Base-by-base conservation (phyloP, 805 yeast genomes). In the Millerago galiae region DNA sequence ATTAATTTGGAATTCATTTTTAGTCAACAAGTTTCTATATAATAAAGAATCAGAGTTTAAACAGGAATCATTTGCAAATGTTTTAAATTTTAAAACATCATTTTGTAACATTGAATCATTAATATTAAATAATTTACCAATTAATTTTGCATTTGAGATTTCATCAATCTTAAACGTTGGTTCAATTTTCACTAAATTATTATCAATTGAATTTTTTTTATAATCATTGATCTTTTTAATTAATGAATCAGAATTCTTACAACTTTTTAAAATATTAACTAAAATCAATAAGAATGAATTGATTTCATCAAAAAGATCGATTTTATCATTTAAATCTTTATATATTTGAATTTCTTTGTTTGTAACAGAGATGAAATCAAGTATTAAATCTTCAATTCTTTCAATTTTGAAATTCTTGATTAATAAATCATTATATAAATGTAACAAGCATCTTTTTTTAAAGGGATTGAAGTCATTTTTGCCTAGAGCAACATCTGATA, bases 391-490 rank as follows among this genome's bases (percentile, higher is more conserved):
- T 43, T 68, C 68, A 10, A 65, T 61, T 17, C 66, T 65, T 13
- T 53, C 58, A 34, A 61, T 38, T 1, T 45, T 25, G 51, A 54
- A 29, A 63, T 66, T 50, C 65, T 63, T 24, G 51, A 60, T 4
- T 30, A 81, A 62, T 25, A 79, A 51, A 35, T 78, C 81, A 43
- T 79, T 79, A 57, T 83, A 83, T 44, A 82, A 70, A 21, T 84
- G 73, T 21, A 83, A 59, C 36, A 81, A 66, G 39, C 81, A 72
- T 29, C 83, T 64, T 46, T 84, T 67, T 11, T 81, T 70, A 43
- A 71, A 61, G 5, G 72, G 77, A 40, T 74, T 77, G 33, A 65
- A 54, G 21, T 54, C 60, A 31, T 52, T 56, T 43, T 65, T 58
- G 24, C 70, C 67, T 63, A 77, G 63, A 17, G 82, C 76, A 2